These are phyloP conservation scores for Paxillus rubicundulus DNA, from an alignment of 768 basidiomycete genomes.

Conservation along the genomic window DNA sequence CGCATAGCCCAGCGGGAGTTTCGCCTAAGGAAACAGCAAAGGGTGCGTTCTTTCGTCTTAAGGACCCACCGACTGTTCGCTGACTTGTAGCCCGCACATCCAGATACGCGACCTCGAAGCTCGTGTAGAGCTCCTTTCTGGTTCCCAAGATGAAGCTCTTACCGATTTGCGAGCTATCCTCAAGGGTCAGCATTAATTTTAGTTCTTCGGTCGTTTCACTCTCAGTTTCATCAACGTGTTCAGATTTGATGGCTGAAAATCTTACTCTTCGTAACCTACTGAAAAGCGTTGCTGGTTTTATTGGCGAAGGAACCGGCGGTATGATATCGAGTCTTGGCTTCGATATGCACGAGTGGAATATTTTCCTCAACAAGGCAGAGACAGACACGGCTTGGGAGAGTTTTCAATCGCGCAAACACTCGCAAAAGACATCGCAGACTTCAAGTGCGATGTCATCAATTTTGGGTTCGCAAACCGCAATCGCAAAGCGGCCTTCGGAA, in stretches of 20 bases:
- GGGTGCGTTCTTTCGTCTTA: constrained; percentile 40
- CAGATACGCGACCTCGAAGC: constrained; percentile 96
- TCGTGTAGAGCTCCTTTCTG: constrained; percentile 90
- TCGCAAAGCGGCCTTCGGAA: constrained; percentile 27
- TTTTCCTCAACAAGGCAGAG: constrained; percentile 80
- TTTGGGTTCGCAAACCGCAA: constrained; percentile 23
- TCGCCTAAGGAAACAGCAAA: constrained; percentile 86
- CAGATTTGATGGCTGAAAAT: constrained; percentile 90
- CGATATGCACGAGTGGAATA: constrained; percentile 73
- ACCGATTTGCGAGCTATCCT: constrained; percentile 80
- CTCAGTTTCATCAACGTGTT: constrained; percentile 6
- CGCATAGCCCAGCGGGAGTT: constrained; percentile 94
- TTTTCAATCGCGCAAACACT: constrained; percentile 65
- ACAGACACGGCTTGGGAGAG: constrained; percentile 94
- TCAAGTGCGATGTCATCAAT: constrained; percentile 30
- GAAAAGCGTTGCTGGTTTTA: constrained; percentile 71
- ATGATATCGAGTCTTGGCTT: constrained; percentile 77
- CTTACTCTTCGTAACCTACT: constrained; percentile 78
- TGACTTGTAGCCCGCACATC: constrained; percentile 5
- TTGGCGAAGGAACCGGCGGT: constrained; percentile 84
- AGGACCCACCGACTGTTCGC: neutral
- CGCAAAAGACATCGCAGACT: constrained; percentile 29
- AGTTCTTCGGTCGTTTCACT: neutral
- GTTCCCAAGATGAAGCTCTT: constrained; percentile 86
- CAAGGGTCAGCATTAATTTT: constrained; percentile 48